These are phyloP conservation scores for Penicillium odoratum DNA, from an alignment of 495 filamentous ascomycete species.

Conservation along the genomic window DNA sequence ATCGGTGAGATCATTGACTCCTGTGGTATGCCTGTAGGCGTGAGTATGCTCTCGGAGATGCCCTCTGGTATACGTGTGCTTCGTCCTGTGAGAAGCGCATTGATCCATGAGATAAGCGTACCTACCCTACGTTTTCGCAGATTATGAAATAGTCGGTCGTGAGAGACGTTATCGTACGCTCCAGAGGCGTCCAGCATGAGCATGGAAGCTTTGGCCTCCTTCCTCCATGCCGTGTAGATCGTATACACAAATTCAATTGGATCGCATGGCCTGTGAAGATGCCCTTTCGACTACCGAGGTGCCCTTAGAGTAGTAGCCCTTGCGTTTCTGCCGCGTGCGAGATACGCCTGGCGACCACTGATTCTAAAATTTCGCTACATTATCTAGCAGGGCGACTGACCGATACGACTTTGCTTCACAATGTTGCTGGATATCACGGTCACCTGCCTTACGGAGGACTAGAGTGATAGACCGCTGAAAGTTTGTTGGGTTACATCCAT, in stretches of 20 bases:
- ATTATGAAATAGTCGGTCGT: conserved; percentile 24
- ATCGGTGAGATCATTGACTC: conserved; percentile 25
- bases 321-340: conserved; percentile 13
- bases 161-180: conserved; percentile 33
- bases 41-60: conserved; percentile 1
- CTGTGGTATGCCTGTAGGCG: conserved; percentile 18
- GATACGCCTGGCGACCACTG: conserved; percentile 17
- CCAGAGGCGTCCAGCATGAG: conserved; percentile 26
- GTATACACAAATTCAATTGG: conserved; percentile 17
- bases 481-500: conserved; percentile 12
- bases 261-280: conserved; percentile 21
- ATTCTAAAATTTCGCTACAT: conserved; percentile 28
- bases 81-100: too few relatives aligned
- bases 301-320: conserved; percentile 13
- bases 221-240: conserved; percentile 23
- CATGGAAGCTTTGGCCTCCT: conserved; percentile 3
- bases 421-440: conserved; percentile 18
- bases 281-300: conserved; percentile 20
- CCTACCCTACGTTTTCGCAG: conserved; percentile 11
- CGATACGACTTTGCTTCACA: conserved; percentile 22
- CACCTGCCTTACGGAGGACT: conserved; percentile 23
- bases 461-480: conserved; percentile 21
- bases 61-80: too few relatives aligned
- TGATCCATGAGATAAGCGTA: background rate
- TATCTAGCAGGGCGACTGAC: conserved; percentile 30